Conservation (phyloP, 1,139 yeast species). For the Candida sojae region DNA sequence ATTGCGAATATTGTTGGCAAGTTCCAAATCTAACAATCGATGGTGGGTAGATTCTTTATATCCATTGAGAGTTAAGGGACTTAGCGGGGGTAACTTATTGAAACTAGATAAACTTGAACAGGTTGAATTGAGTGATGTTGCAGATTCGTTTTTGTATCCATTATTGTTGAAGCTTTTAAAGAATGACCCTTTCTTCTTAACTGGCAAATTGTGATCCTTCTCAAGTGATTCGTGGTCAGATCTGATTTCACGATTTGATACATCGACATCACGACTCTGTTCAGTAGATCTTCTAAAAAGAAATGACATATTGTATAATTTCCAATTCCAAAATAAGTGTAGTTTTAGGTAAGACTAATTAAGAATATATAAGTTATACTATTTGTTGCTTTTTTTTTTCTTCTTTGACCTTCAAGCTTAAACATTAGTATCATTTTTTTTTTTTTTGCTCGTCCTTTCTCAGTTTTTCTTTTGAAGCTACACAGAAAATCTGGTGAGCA, state of each 20-base stretch:
- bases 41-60: slow-evolving; percentile 58
- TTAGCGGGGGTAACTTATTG: slow-evolving; percentile 32
- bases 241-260: background rate
- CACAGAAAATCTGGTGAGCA: background rate
- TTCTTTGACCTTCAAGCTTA: background rate
- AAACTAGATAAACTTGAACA: slow-evolving; percentile 6
- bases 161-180: slow-evolving; percentile 11
- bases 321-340: background rate
- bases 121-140: slow-evolving; percentile 9
- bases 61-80: slow-evolving; percentile 46
- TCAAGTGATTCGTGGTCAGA: background rate
- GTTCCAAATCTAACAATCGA: slow-evolving; percentile 53
- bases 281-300: slow-evolving; percentile 22
- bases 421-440: background rate
- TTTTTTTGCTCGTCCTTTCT: background rate
- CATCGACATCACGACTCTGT: slow-evolving; percentile 40
- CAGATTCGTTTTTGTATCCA: slow-evolving; percentile 7
- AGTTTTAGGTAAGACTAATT: background rate
- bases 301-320: slow-evolving; percentile 11
- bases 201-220: slow-evolving; percentile 2
- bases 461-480: background rate
- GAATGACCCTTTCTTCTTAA: slow-evolving; percentile 12
- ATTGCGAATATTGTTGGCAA: slow-evolving; percentile 74
- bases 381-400: background rate
- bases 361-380: background rate